Base-by-base conservation (phyloP, 2,329 filamentous ascomycete genomes). In the Fusarium fracticaudum region DNA sequence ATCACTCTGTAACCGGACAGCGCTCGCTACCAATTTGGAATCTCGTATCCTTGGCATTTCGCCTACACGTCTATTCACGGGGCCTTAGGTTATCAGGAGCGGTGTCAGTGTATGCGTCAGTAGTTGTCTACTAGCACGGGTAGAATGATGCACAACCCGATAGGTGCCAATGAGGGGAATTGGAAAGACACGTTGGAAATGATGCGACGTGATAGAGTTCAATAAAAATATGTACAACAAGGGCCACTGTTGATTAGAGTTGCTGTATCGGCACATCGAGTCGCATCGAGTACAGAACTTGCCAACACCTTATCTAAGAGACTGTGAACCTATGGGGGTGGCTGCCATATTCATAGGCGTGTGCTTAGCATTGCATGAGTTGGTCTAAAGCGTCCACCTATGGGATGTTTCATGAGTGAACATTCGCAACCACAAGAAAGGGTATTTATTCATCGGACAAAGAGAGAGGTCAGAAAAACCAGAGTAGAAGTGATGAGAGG, bases 251-350 rank as follows among this genome's bases (percentile, higher is more conserved):
- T 58, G 38, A 64, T 73, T 77, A 72, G 64, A 77, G 75, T 75
- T 60, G 40, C 20, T 77, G 69, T 71, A 66, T 73, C 73, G 71
- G 71, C 68, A 75, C 45, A 61, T 72, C 57, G 22, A 58, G 68
- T 71, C 59, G 31, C 55, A 69, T 72, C 53, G 57, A 76, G 64
- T 71, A 65, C 38, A 44, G 47, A 71, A 64, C 48, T 70, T 67
- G 64, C 50, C 67, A 68, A 71, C 62, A 69, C 64, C 75, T 77
- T 77, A 77, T 77, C 75, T 77, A 67, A 73, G 43, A 31, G 57
- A 45, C 40, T 31, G 45, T 50, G 43, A 50, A 64, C 45, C 67
- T 54, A 61, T 48, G 40, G 62, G 71, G 57, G 71, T 66, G 24
- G 4, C 2, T 18, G 4, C 18, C 9, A 33, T 8, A 33, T 47